Base-by-base conservation (phyloP, 2,329 filamentous ascomycete species). In the Reticulascus tulasneorum region DNA sequence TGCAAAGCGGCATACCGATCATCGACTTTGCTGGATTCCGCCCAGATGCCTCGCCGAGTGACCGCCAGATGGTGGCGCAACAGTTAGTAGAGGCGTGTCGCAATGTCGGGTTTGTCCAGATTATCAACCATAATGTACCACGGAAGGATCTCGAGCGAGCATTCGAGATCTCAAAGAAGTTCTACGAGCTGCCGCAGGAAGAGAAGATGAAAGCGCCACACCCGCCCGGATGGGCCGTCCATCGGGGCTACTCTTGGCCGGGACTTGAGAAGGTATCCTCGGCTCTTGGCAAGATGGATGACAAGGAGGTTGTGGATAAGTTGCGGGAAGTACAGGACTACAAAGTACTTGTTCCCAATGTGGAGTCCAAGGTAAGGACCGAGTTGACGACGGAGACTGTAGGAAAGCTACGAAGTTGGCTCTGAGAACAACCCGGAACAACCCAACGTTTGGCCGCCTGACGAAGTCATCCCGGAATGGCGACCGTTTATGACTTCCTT, bases 371-470 rank as follows among this genome's bases (percentile, higher is more conserved):
- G n/a, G n/a, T n/a, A n/a, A n/a, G n/a, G n/a, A n/a, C n/a, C n/a
- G n/a, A n/a, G n/a, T n/a, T n/a, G n/a, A n/a, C n/a, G n/a, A n/a
- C n/a, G n/a, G n/a, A n/a, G n/a, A n/a, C n/a, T 3, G 2, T 13
- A 40, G 37, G 37, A 40, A 28, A 32, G 33, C 1, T 17, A 36
- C 6, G 33, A 40, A 9, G 37, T 40, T 28, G 37, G 37, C 18
- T 35, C 30, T 1, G 28, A 23, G 10, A 25, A 27, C 9, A 33
- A 40, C 10, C 33, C 36, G n/a, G 20, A 36, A 22, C 32, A 26
- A n/a, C 25, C 22, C 24, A 68, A 67, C 45, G 60, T 65, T 34
- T 69, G 63, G 63, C 45, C 54, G 0, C 56, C 60, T 0, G 60
- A 64, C 7, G 46, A 53, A 5, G 45, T 45, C n/a, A 47, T 66